Evolutionary conservation across 78 protist genomes (phyloP).

Genomic region (Isochrysis galbana): DNA sequence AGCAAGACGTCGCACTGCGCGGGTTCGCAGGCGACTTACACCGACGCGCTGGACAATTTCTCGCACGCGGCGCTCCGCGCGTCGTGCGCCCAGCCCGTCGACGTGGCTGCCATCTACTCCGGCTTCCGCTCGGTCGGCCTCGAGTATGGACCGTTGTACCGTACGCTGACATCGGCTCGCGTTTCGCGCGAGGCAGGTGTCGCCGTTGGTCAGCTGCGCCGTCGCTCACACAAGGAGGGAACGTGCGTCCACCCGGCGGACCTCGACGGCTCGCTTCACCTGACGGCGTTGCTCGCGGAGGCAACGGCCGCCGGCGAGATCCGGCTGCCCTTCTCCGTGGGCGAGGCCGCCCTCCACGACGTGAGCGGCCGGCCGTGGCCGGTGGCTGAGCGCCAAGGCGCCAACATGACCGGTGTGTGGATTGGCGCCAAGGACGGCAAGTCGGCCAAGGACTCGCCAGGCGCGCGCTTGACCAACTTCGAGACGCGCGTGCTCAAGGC

Average conservation of each 20-base stretch:
- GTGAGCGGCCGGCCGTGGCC: no score
- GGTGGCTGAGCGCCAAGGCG: no score
- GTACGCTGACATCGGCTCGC: not conserved
- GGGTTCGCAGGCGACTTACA: no score
- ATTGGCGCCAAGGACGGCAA: no score
- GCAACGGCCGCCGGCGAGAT: not conserved
- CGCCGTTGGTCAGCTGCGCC: not conserved
- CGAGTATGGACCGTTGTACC: not conserved
- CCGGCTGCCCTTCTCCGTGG: not conserved
- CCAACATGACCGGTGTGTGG: no score
- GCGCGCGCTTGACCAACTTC: no score
- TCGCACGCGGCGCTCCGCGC: no score
- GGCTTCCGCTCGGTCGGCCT: not conserved
- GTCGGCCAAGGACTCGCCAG: no score
- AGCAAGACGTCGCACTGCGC: not conserved
- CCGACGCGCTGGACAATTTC: no score
- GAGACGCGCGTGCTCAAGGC: no score
- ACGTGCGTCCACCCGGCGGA: not conserved
- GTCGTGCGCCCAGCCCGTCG: not conserved
- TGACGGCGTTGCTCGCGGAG: not conserved
- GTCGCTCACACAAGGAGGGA: not conserved
- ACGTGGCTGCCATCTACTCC: not conserved
- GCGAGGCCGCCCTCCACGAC: no score
- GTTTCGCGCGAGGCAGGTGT: not conserved
- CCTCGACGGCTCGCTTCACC: not conserved